phyloP scores from a whole-genome alignment of 2,329 filamentous ascomycete genomes.

The Sclerotinia borealis region DNA sequence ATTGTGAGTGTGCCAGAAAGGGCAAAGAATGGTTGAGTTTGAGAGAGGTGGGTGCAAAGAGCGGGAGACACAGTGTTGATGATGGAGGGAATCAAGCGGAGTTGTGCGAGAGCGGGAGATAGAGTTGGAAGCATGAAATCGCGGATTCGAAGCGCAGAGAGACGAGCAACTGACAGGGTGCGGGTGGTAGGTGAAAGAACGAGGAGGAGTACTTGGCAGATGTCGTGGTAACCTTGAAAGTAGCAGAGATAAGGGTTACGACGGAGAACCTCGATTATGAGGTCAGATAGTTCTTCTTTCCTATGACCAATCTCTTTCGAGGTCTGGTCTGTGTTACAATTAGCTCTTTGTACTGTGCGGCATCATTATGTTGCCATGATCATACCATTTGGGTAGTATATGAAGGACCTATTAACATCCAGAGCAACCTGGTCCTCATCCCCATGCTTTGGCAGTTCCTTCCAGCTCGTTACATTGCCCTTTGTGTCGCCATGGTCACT shows the following conservation, averaged over 20 bases:
- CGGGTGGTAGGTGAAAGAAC: conserved; percentile 64
- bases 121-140: conserved; percentile 97
- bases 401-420: conserved; percentile 93
- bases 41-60: conserved; percentile 69
- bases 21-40: conserved; percentile 83
- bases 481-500: conserved; percentile 16
- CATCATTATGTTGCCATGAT: conserved; percentile 14
- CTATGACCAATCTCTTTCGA: conserved; percentile 61
- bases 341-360: conserved; percentile 18
- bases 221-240: conserved; percentile 98
- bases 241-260: conserved; percentile 81
- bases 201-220: conserved; percentile 89
- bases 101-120: conserved; percentile 71
- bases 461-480: conserved; percentile 26
- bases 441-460: conserved; percentile 62
- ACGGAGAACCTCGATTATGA: conserved; percentile 78
- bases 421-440: conserved; percentile 90
- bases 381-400: conserved; percentile 85
- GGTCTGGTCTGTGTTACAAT: conserved; percentile 52
- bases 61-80: conserved; percentile 64
- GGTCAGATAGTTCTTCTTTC: conserved; percentile 68
- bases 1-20: conserved; percentile 89
- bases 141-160: conserved; percentile 83
- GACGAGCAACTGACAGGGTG: conserved; percentile 61
- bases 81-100: conserved; percentile 81